These are phyloP conservation scores for Globisporangium polare DNA, from an alignment of 352 stramenopile genomes.

Conservation along the genomic window DNA sequence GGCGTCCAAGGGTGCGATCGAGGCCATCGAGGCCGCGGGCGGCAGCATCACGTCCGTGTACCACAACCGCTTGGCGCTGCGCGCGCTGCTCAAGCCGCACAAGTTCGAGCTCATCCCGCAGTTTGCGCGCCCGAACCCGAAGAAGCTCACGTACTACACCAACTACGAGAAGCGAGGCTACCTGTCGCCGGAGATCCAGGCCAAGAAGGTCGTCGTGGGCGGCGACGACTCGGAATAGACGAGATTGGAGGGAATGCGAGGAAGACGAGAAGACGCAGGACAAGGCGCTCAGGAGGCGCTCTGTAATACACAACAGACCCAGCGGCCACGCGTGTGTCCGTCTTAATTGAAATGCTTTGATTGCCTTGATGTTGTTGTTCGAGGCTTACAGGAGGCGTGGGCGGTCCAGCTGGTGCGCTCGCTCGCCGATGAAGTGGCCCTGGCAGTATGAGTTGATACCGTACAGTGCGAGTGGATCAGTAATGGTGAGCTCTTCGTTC, in stretches of 20 bases:
- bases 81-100: slow-evolving; percentile 93
- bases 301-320: slow-evolving; percentile 11
- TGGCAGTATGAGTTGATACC: slow-evolving; percentile 4
- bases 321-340: background rate
- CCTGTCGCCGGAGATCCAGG: slow-evolving; percentile 95
- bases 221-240: slow-evolving; percentile 42
- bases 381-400: slow-evolving; percentile 16
- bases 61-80: slow-evolving; percentile 95
- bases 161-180: slow-evolving; percentile 96
- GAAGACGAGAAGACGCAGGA: slow-evolving; percentile 1
- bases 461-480: background rate
- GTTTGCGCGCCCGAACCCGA: slow-evolving; percentile 91
- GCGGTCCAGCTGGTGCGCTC: slow-evolving; percentile 5
- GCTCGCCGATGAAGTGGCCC: slow-evolving; percentile 29
- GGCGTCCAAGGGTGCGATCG: slow-evolving; percentile 92
- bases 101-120: slow-evolving; percentile 95
- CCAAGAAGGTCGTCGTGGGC: slow-evolving; percentile 73
- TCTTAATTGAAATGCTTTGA: background rate
- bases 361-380: background rate
- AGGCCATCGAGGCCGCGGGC: slow-evolving; percentile 91
- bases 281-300: background rate
- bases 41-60: slow-evolving; percentile 96
- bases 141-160: slow-evolving; percentile 97
- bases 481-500: background rate
- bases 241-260: background rate